Evolutionary conservation across 768 basidiomycete genomes (phyloP), one percentile per base, ranked within the genome.

Genomic region (Boletus coccyginus): DNA sequence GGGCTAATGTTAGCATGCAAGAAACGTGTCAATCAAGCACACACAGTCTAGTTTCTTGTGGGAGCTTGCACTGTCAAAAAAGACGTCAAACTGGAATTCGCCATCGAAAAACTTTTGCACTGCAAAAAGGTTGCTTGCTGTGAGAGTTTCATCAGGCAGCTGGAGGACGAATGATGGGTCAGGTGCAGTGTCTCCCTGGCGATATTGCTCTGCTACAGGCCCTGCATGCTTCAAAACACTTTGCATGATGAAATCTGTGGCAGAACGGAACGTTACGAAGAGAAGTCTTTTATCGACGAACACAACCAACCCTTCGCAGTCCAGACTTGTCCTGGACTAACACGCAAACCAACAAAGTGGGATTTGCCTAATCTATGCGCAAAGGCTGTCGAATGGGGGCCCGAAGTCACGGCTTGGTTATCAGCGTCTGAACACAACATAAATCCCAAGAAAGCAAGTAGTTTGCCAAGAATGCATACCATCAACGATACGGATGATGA

Each of bases 41-140:
- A 60, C 60, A 94, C 93, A 73, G 60, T 77, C 83, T 19, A 94
- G 72, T 56, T 80, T 81, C 56, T 84, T 81, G 56, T 81, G 81
- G 13, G 80, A 77, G 63, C 87, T 91, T 31, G 72, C 83, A 54
- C 88, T 88, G 62, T 97, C 92, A 66, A 86, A 97, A 70, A 87
- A 85, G 16, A 98, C 80, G 63, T 98, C 96, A 66, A 95, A 94
- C 55, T 89, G 83, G 74, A 96, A 98, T 31, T 81, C 77, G 1
- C 91, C 93, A 12, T 92, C 87, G 58, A 89, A 93, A 6, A 77
- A 77, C 68, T 94, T 95, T 70, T 98, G 95, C 46, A 95, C 80
- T 12, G 89, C 94, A 66, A 80, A 94, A 29, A 97, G 77, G 66
- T 94, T 96, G 70, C 88, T 88, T 41, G 79, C 81, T 13, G 80